A percentile compares a stretch with the other conserved stretches of the same genome.
These are phyloP conservation scores for Pyrus hybrid DNA, from an alignment of 331 rosid species.

Conservation along the genomic window DNA sequence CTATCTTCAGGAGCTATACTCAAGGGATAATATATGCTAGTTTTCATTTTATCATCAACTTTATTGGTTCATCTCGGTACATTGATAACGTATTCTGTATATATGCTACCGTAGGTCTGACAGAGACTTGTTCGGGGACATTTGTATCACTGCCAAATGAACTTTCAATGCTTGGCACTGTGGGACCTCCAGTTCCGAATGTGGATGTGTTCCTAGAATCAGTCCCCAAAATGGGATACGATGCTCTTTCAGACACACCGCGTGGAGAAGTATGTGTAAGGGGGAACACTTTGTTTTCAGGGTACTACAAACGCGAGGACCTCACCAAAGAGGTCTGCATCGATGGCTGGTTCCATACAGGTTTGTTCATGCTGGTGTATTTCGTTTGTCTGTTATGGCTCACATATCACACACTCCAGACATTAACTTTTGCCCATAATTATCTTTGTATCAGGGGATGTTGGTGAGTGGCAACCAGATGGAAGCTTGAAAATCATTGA, in stretches of 20 bases:
- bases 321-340: slow-evolving; percentile 82
- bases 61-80: not conserved
- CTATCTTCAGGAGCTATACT: slow-evolving; percentile 11
- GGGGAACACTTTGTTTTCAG: slow-evolving; percentile 79
- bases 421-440: slow-evolving; percentile 7
- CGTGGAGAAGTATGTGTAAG: slow-evolving; percentile 84
- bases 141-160: slow-evolving; percentile 90
- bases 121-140: slow-evolving; percentile 95
- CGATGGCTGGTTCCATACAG: slow-evolving; percentile 98
- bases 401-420: not conserved
- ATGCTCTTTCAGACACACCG: slow-evolving; percentile 69
- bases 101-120: slow-evolving; percentile 57
- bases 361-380: slow-evolving; percentile 30
- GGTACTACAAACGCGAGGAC: slow-evolving; percentile 88
- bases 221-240: slow-evolving; percentile 95
- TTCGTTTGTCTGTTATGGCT: slow-evolving; percentile 9
- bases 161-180: slow-evolving; percentile 80
- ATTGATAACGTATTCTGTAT: slow-evolving; percentile 9
- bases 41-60: not conserved
- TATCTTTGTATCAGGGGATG: slow-evolving; percentile 58
- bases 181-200: slow-evolving; percentile 99
- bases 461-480: slow-evolving; percentile 94
- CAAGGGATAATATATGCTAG: not conserved
- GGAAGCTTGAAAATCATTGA: slow-evolving; percentile 95
- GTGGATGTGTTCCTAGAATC: slow-evolving; percentile 91